Percentiles rank a stretch among this genome's conserved stretches.
Conservation (phyloP, 495 filamentous ascomycete species). For the Cladorrhinum samala region DNA sequence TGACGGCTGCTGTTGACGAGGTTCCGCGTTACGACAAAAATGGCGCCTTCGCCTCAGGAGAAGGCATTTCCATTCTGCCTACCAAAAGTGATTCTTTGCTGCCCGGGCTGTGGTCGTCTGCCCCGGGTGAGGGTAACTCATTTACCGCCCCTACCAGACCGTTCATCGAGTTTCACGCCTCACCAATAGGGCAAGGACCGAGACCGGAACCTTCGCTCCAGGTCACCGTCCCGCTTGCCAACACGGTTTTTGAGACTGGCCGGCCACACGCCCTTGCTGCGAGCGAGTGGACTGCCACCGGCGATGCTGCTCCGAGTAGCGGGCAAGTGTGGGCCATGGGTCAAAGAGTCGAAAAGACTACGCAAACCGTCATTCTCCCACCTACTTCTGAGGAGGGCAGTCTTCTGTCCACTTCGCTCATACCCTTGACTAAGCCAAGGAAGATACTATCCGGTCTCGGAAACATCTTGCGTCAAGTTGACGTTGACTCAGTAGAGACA, state of each 20-base stretch:
- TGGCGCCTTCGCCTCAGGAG: constrained; percentile 17
- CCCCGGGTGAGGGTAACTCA: background rate
- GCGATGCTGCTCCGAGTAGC: constrained; percentile 9
- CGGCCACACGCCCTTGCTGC: constrained; percentile 54
- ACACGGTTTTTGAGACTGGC: constrained; percentile 71
- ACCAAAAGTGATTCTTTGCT: constrained; percentile 24
- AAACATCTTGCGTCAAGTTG: constrained; percentile 71
- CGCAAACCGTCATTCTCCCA: constrained; percentile 20
- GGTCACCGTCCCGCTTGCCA: constrained; percentile 59
- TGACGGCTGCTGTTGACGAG: constrained; percentile 34
- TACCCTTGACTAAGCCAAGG: constrained; percentile 59
- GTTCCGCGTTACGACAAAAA: constrained; percentile 21
- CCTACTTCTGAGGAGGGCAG: constrained; percentile 5
- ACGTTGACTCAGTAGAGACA: constrained; percentile 40
- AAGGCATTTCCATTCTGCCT: constrained; percentile 40
- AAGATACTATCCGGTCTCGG: constrained; percentile 64
- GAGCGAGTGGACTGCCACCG: constrained; percentile 45
- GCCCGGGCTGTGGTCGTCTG: constrained; percentile 26
- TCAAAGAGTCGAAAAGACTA: constrained; percentile 17
- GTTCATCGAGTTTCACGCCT: background rate
- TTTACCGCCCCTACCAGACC: background rate
- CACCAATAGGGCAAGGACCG: too few relatives aligned
- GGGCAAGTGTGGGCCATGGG: constrained; percentile 4
- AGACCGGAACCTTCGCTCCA: constrained; percentile 18
- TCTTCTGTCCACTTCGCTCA: constrained; percentile 44